Percentiles rank a stretch among this genome's conserved stretches.
phyloP scores from a whole-genome alignment of 164 flowering plant genomes.

The Tetracentron sinense region DNA sequence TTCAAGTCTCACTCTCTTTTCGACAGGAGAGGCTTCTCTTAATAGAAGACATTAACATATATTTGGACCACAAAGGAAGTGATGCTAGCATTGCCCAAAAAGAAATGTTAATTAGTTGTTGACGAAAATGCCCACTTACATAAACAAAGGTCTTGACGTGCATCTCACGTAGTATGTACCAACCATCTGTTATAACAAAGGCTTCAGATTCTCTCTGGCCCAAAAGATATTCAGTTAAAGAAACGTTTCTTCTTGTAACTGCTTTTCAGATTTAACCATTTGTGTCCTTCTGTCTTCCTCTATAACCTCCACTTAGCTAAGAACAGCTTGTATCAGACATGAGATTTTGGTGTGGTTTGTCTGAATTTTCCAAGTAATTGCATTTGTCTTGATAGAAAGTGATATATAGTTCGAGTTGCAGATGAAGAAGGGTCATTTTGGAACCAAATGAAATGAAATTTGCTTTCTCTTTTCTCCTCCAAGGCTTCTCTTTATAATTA shows the following conservation, averaged over 20 bases:
- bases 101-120: no score
- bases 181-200: neutral
- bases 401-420: neutral
- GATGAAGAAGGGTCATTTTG: neutral
- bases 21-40: no score
- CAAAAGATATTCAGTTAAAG: neutral
- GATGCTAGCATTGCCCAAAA: no score
- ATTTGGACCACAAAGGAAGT: neutral
- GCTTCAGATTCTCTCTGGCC: no score
- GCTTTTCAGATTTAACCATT: neutral
- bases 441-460: neutral
- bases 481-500: slow-evolving; percentile 7
- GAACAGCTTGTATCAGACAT: no score
- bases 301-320: no score
- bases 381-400: neutral
- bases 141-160: neutral
- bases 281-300: no score
- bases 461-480: neutral
- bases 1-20: no score
- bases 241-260: no score
- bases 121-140: neutral
- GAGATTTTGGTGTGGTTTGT: no score
- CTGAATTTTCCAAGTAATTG: no score
- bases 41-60: no score
- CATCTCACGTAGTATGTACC: neutral